Conservation (phyloP, 495 filamentous ascomycete genomes). For the Talaromyces wortmannii region DNA sequence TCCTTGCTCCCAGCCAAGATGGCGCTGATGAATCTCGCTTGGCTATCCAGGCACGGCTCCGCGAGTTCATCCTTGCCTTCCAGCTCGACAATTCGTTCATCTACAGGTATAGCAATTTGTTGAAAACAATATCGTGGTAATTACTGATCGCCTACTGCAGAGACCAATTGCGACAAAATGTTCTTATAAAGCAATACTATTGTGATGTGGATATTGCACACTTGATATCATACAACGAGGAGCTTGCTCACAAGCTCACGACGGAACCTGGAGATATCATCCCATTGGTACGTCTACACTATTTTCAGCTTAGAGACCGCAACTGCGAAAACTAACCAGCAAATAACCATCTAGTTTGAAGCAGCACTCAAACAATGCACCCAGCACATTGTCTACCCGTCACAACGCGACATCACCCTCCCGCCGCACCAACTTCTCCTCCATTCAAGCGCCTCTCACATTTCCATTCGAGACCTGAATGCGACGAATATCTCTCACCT, state of each 20-base stretch:
- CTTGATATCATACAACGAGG: constrained; percentile 93
- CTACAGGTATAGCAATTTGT: constrained; percentile 59
- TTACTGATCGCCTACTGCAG: constrained; percentile 30
- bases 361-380: constrained; percentile 83
- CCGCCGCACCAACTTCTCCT: constrained; percentile 95
- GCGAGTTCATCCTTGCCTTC: constrained; percentile 88
- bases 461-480: constrained; percentile 90
- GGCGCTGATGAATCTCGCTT: constrained; percentile 53
- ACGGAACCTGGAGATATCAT: constrained; percentile 91
- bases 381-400: constrained; percentile 78
- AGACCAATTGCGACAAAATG: constrained; percentile 95
- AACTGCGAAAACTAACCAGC: background rate
- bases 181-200: constrained; percentile 87
- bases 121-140: constrained; percentile 7
- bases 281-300: constrained; percentile 58
- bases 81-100: constrained; percentile 93
- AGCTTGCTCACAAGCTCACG: constrained; percentile 84
- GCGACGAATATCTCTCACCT: constrained; percentile 91
- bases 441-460: constrained; percentile 82
- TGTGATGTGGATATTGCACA: constrained; percentile 97
- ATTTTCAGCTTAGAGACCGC: background rate
- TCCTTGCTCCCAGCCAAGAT: constrained; percentile 63
- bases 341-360: constrained; percentile 68
- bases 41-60: constrained; percentile 46
- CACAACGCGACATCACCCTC: constrained; percentile 56